Conservation (phyloP, 108 stramenopile species). For the Thalassiosira profunda region DNA sequence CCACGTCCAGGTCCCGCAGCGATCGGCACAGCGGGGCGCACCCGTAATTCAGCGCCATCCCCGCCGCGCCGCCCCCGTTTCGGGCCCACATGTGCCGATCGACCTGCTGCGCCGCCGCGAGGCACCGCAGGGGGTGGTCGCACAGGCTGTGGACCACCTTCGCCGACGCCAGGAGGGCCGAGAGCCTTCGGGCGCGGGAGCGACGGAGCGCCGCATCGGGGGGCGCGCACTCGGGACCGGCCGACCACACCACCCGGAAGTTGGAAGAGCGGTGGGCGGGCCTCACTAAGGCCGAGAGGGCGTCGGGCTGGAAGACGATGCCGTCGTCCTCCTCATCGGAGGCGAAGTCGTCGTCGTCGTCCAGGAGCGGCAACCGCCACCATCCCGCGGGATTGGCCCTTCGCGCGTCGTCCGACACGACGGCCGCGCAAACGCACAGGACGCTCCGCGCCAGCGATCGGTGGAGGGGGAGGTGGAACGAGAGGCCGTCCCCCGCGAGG, state of each 20-base stretch:
- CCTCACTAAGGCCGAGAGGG: slow-evolving; percentile 70
- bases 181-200: slow-evolving; percentile 67
- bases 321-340: slow-evolving; percentile 16
- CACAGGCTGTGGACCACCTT: slow-evolving; percentile 88
- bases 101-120: slow-evolving; percentile 89
- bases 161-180: slow-evolving; percentile 83
- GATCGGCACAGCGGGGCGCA: slow-evolving; percentile 84
- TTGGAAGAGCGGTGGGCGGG: slow-evolving; percentile 81
- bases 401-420: slow-evolving; percentile 67
- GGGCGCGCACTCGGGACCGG: slow-evolving; percentile 81
- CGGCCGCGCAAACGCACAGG: slow-evolving; percentile 66
- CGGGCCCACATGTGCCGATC: slow-evolving; percentile 89
- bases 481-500: slow-evolving; percentile 81
- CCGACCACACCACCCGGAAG: slow-evolving; percentile 88
- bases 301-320: slow-evolving; percentile 58
- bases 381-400: slow-evolving; percentile 57
- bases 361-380: slow-evolving; percentile 90
- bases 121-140: slow-evolving; percentile 89
- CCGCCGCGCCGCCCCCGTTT: slow-evolving; percentile 83
- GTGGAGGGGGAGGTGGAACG: slow-evolving; percentile 91
- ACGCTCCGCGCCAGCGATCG: slow-evolving; percentile 83
- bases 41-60: slow-evolving; percentile 90
- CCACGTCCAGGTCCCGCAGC: slow-evolving; percentile 86
- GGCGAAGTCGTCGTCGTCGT: slow-evolving; percentile 59
- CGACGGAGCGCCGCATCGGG: slow-evolving; percentile 83